Evolutionary conservation across 257 asterid genomes (phyloP).

Genomic region (Lavandula angustifolia): DNA sequence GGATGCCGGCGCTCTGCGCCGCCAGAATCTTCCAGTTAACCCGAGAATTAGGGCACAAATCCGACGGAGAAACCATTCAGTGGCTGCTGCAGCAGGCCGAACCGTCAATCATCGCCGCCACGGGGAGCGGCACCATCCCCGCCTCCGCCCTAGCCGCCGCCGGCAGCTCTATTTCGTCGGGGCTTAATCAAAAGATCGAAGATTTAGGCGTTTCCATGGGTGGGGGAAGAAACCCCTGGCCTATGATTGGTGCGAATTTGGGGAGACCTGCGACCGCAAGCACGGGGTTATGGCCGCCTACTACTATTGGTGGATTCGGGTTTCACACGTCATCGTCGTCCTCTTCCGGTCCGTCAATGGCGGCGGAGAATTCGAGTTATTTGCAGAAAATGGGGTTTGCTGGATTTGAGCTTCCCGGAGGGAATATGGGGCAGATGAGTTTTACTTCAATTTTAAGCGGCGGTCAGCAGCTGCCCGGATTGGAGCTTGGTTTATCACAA

Average conservation of each 20-base stretch:
- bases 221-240: slow-evolving; percentile 54
- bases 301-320: slow-evolving; percentile 41
- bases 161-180: slow-evolving; percentile 49
- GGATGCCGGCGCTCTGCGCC: slow-evolving; percentile 85
- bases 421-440: slow-evolving; percentile 52
- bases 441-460: slow-evolving; percentile 61
- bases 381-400: slow-evolving; percentile 53
- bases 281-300: slow-evolving; percentile 55
- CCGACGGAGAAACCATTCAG: slow-evolving; percentile 79
- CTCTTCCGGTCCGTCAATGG: slow-evolving; percentile 50
- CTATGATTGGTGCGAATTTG: slow-evolving; percentile 49
- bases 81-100: slow-evolving; percentile 77
- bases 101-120: slow-evolving; percentile 73
- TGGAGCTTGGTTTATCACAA: slow-evolving; percentile 73
- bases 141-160: slow-evolving; percentile 67
- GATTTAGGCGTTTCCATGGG: slow-evolving; percentile 42
- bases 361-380: slow-evolving; percentile 46
- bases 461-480: slow-evolving; percentile 60
- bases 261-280: slow-evolving; percentile 47
- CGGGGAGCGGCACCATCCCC: slow-evolving; percentile 73
- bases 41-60: slow-evolving; percentile 77
- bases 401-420: slow-evolving; percentile 57
- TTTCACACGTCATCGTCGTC: slow-evolving; percentile 45
- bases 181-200: slow-evolving; percentile 51
- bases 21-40: slow-evolving; percentile 77